A percentile compares a stretch with the other conserved stretches of the same genome.
Evolutionary conservation across 768 basidiomycete genomes (phyloP).

Genomic region (Coprinopsis sp.): DNA sequence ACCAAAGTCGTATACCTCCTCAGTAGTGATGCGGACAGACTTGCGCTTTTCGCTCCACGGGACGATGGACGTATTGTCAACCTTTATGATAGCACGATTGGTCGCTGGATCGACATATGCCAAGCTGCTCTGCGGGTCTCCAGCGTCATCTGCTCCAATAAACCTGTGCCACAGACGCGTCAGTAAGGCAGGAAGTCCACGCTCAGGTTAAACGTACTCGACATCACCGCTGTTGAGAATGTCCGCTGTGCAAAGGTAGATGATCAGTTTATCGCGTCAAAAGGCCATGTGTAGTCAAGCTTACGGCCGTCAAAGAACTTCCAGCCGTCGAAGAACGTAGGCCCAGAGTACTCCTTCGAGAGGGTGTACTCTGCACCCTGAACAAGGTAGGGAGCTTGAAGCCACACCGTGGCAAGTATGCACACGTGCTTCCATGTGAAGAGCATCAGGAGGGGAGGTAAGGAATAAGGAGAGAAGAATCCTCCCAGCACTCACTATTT

Average conservation of each 20-base stretch:
- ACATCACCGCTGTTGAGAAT: constrained; percentile 10
- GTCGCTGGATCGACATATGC: constrained; percentile 55
- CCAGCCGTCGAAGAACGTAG: constrained; percentile 12
- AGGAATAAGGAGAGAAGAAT: neutral
- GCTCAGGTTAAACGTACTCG: neutral
- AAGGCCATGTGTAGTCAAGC: neutral
- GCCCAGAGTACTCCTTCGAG: constrained; percentile 10
- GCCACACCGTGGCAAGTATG: neutral
- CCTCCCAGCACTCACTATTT: no score
- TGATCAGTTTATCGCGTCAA: neutral
- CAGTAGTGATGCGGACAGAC: constrained; percentile 53
- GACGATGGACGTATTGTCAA: constrained; percentile 62
- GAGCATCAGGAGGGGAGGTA: neutral
- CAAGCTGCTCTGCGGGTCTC: constrained; percentile 33
- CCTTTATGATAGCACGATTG: constrained; percentile 69
- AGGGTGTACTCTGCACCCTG: constrained; percentile 2
- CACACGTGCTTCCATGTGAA: neutral
- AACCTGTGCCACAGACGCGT: no score
- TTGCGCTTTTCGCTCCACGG: constrained; percentile 54
- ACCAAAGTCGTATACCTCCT: constrained; percentile 50
- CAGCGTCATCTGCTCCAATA: constrained; percentile 28
- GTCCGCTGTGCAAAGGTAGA: constrained; percentile 1
- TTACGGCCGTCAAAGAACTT: constrained; percentile 9
- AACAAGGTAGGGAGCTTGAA: neutral
- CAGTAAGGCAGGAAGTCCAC: no score